Evolutionary conservation across 2,329 filamentous ascomycete species (phyloP).

Genomic region (Claviceps africana): DNA sequence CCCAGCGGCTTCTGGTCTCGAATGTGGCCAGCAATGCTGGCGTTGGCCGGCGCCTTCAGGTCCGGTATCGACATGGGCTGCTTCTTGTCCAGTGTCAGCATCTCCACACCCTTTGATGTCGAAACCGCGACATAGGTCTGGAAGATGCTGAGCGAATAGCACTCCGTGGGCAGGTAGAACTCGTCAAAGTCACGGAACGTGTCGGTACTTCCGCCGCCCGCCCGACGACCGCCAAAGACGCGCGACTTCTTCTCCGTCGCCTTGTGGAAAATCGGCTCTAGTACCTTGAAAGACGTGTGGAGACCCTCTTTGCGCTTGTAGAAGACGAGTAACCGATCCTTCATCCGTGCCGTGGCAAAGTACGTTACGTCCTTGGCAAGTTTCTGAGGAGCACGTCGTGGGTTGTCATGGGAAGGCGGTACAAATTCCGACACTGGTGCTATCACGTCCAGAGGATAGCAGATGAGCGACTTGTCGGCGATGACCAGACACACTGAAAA

Average conservation of each 20-base stretch:
- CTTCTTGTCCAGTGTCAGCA: slow-evolving; percentile 94
- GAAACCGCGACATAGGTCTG: slow-evolving; percentile 85
- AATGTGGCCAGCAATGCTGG: slow-evolving; percentile 73
- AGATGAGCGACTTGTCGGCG: slow-evolving; percentile 79
- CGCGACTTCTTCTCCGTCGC: slow-evolving; percentile 71
- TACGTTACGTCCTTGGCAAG: slow-evolving; percentile 89
- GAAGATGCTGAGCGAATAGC: slow-evolving; percentile 90
- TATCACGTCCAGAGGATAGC: slow-evolving; percentile 84
- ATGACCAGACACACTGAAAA: slow-evolving; percentile 88
- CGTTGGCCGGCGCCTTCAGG: slow-evolving; percentile 61
- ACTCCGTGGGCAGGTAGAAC: slow-evolving; percentile 94
- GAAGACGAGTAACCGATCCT: slow-evolving; percentile 84
- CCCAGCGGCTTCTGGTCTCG: slow-evolving; percentile 73
- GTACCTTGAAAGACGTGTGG: slow-evolving; percentile 88
- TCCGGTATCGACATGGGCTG: slow-evolving; percentile 89
- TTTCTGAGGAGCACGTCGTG: slow-evolving; percentile 78
- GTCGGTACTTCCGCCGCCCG: slow-evolving; percentile 62
- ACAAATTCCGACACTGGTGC: slow-evolving; percentile 48
- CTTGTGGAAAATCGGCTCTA: slow-evolving; percentile 92
- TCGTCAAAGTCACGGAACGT: slow-evolving; percentile 98
- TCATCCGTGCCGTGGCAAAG: slow-evolving; percentile 93
- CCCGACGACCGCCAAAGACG: slow-evolving; percentile 43
- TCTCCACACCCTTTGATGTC: slow-evolving; percentile 84
- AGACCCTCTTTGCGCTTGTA: slow-evolving; percentile 94
- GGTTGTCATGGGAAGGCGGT: slow-evolving; percentile 52